Conservation (phyloP, 345 rosid genomes). For the Capsella bursapastoris region DNA sequence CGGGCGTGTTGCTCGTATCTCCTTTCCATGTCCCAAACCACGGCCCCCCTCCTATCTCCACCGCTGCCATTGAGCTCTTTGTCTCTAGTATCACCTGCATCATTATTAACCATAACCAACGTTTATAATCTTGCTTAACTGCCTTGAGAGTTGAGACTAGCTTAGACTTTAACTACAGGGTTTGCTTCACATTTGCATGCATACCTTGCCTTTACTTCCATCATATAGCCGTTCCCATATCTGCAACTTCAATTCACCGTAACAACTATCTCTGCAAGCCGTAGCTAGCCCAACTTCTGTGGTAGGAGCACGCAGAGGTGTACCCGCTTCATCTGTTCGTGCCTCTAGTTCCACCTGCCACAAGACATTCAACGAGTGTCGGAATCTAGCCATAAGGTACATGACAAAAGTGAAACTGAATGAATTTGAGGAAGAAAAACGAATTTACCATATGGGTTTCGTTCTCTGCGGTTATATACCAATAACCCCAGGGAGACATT, state of each 20-base stretch:
- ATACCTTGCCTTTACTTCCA: constrained; percentile 89
- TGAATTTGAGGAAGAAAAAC: background rate
- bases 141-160: background rate
- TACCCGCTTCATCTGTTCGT: constrained; percentile 70
- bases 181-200: background rate
- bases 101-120: constrained; percentile 14
- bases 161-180: constrained; percentile 3
- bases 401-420: constrained; percentile 18
- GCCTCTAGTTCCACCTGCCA: constrained; percentile 82
- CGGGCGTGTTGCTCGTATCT: constrained; percentile 58
- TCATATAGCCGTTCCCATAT: constrained; percentile 77
- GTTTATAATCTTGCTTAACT: constrained; percentile 1
- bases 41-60: constrained; percentile 97
- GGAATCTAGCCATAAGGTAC: constrained; percentile 9
- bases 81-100: constrained; percentile 72
- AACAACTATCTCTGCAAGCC: constrained; percentile 91
- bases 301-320: constrained; percentile 93
- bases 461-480: constrained; percentile 82
- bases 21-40: constrained; percentile 96
- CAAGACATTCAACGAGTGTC: constrained; percentile 8
- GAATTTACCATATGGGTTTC: constrained; percentile 65
- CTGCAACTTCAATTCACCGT: constrained; percentile 69
- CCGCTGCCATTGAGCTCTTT: constrained; percentile 82
- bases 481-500: constrained; percentile 78
- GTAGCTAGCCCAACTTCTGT: constrained; percentile 78